These are phyloP conservation scores for Bifiguratus adelaidae DNA, from an alignment of 192 early-diverging fungal genomes.

Conservation along the genomic window DNA sequence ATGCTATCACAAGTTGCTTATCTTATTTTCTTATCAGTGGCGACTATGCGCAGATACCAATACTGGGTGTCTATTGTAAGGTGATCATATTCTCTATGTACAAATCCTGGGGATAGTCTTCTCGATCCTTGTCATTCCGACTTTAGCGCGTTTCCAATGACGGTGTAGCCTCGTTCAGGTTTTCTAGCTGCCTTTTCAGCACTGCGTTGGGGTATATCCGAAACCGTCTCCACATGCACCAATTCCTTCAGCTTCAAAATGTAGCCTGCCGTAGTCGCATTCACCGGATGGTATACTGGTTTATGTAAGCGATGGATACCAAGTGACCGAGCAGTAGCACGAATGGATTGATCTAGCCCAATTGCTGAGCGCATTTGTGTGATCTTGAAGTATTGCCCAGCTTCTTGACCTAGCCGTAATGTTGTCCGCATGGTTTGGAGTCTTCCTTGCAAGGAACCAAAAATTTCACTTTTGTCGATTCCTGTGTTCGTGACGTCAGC, in stretches of 20 bases:
- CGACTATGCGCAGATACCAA: too few species aligned
- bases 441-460: too few species aligned
- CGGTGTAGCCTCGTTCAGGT: slow-evolving; percentile 17
- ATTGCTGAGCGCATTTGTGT: slow-evolving; percentile 33
- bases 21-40: too few species aligned
- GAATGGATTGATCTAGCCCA: slow-evolving; percentile 19
- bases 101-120: too few species aligned
- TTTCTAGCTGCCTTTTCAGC: slow-evolving; percentile 12
- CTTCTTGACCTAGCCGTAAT: too few species aligned
- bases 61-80: too few species aligned
- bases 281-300: slow-evolving; percentile 30
- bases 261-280: slow-evolving; percentile 28
- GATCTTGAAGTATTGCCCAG: slow-evolving; percentile 25
- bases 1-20: too few species aligned
- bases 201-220: slow-evolving; percentile 15
- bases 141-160: slow-evolving; percentile 11
- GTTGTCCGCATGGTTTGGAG: too few species aligned
- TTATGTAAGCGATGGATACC: slow-evolving; percentile 21
- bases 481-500: too few species aligned
- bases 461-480: too few species aligned
- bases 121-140: too few species aligned
- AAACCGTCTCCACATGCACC: slow-evolving; percentile 27
- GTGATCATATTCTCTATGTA: too few species aligned
- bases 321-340: slow-evolving; percentile 19
- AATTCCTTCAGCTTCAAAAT: slow-evolving; percentile 43